Evolutionary conservation across 2,329 filamentous ascomycete species (phyloP).

Genomic region (Colletotrichum viniferum): DNA sequence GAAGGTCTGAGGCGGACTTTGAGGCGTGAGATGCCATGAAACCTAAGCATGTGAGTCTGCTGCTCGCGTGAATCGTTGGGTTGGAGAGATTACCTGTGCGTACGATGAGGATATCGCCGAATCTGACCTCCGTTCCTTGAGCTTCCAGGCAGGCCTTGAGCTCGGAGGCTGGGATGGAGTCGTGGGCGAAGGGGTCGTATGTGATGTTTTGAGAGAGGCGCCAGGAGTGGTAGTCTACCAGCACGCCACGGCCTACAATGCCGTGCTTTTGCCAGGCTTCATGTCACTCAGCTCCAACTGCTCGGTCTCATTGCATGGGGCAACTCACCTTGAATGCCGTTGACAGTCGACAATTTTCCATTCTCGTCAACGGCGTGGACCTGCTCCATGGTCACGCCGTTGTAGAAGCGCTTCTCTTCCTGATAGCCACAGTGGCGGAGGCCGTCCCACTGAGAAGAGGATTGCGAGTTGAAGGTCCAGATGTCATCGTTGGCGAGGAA

Average conservation of each 20-base stretch:
- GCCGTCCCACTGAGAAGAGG: constrained; percentile 44
- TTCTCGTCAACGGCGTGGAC: constrained; percentile 53
- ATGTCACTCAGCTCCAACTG: not conserved
- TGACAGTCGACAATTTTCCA: constrained; percentile 26
- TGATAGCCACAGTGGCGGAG: constrained; percentile 43
- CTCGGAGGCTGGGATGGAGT: constrained; percentile 18
- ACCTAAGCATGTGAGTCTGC: not conserved
- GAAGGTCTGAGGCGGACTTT: constrained; percentile 6
- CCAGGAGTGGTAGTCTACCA: constrained; percentile 57
- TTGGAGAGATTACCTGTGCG: constrained; percentile 40
- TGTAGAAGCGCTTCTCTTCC: constrained; percentile 37
- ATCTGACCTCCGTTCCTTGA: constrained; percentile 25
- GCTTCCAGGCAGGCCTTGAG: constrained; percentile 19
- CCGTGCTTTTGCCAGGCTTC: constrained; percentile 31
- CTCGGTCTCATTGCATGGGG: no score
- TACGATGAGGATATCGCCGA: constrained; percentile 62
- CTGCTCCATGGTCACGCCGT: constrained; percentile 29
- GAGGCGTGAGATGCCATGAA: constrained; percentile 19
- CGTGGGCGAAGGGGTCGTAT: constrained; percentile 21
- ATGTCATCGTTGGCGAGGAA: constrained; percentile 36
- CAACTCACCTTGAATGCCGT: constrained; percentile 19
- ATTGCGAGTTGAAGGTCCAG: constrained; percentile 39
- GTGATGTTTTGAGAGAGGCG: constrained; percentile 35
- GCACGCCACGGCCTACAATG: constrained; percentile 53
- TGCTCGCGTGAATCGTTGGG: not conserved